Evolutionary conservation across 805 yeast species (phyloP), one percentile per base, ranked within the genome.

Genomic region (Candida michaelii): DNA sequence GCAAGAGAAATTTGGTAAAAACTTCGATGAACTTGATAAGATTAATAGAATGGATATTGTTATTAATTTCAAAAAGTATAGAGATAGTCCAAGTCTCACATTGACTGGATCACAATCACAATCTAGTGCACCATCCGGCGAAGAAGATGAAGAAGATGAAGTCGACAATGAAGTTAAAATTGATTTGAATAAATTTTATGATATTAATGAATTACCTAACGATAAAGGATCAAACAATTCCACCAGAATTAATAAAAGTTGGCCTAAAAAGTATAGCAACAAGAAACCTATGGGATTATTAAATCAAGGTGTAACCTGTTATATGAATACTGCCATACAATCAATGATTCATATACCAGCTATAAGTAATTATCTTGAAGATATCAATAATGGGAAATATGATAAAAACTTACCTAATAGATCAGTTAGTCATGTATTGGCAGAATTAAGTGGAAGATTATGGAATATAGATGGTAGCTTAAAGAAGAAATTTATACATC

Each of bases 251-350:
- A 57, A 67, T 44, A 89, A 89, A 60, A 81, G 80, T 44, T 89
- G 96, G 90, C 60, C 77, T n/a, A 76, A 73, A 40, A 65, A 76
- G 41, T 59, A 66, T 11, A 60, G 62, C 3, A 56, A 65, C 30
- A 73, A 74, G 27, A 83, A 83, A n/a, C 80, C 83, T 2, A 60
- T 74, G 18, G 99, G 99, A 0, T 69, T 91, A 38, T 63, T 85
- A 38, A 91, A 91, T 62, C 90, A 85, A 52, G 97, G 97, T 30
- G 98, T 93, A 35, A 91, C 98, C 3, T 91, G 99, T 62, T 91
- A 91, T 66, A 90, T 91, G 78, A 91, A 93, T 62, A 84, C 96
- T 5, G 97, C 97, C 1, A 82, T 93, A 18, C 98, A 91, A 67
- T 82, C 95, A 1, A 66, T 93, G 72, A 65, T 90, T 27, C 99